Conservation (phyloP, 345 rosid genomes). For the Gynandropsis gynandra region DNA sequence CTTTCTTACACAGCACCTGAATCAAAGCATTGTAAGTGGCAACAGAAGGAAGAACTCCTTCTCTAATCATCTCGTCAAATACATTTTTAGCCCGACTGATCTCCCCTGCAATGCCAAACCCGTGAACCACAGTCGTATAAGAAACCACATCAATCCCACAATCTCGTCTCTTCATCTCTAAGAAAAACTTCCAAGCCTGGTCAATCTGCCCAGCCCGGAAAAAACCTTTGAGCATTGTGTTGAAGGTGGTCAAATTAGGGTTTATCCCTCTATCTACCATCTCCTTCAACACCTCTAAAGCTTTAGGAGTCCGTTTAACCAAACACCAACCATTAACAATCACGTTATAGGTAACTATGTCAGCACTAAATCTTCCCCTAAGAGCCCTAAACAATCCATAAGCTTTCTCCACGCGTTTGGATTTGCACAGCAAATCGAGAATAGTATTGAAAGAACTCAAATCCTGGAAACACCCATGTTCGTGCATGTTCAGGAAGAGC, state of each 20-base stretch:
- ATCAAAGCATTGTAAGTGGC: slow-evolving; percentile 81
- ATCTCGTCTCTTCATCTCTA: slow-evolving; percentile 82
- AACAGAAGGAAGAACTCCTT: slow-evolving; percentile 79
- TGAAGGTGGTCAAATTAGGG: slow-evolving; percentile 60
- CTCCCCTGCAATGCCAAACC: slow-evolving; percentile 75
- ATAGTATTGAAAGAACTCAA: slow-evolving; percentile 69
- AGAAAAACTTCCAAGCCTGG: slow-evolving; percentile 75
- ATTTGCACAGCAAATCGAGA: slow-evolving; percentile 74
- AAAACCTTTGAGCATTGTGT: slow-evolving; percentile 74
- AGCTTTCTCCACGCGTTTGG: slow-evolving; percentile 70
- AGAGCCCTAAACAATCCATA: slow-evolving; percentile 53
- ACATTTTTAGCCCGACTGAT: slow-evolving; percentile 50
- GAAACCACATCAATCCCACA: slow-evolving; percentile 72
- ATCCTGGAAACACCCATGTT: slow-evolving; percentile 70
- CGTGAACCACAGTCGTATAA: slow-evolving; percentile 69
- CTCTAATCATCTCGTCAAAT: slow-evolving; percentile 60
- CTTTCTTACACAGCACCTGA: slow-evolving; percentile 89
- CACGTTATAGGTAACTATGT: slow-evolving; percentile 64
- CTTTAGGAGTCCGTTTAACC: slow-evolving; percentile 66
- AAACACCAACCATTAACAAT: slow-evolving; percentile 91
- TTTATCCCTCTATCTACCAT: slow-evolving; percentile 66
- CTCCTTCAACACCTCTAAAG: slow-evolving; percentile 72
- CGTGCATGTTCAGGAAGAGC: slow-evolving; percentile 74
- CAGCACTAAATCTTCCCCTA: slow-evolving; percentile 58
- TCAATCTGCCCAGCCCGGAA: slow-evolving; percentile 68